These are phyloP conservation scores for Caryopteris hybrid DNA, from an alignment of 305 asterid genomes.

Conservation along the genomic window DNA sequence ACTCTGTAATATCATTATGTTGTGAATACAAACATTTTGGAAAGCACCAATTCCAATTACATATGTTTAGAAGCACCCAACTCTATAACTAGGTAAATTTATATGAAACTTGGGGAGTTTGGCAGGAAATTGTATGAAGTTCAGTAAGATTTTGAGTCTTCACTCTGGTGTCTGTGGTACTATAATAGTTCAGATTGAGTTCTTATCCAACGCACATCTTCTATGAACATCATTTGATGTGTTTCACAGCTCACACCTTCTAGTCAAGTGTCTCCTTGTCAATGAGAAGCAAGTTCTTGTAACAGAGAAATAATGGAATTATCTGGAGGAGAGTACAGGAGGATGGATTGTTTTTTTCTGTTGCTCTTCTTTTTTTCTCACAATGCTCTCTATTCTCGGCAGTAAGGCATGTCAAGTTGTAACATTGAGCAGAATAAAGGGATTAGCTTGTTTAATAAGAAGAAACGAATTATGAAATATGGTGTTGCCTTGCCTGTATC, in stretches of 20 bases:
- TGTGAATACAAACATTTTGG: background rate
- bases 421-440: background rate
- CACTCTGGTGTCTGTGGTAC: background rate
- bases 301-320: background rate
- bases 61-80: background rate
- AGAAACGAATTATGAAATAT: background rate
- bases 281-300: background rate
- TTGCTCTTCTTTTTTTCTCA: background rate
- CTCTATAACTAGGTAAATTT: background rate
- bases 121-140: background rate
- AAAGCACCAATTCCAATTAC: background rate
- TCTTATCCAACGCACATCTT: background rate
- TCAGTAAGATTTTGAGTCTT: background rate
- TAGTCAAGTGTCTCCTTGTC: background rate
- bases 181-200: background rate
- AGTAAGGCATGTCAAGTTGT: background rate
- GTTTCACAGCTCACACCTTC: background rate
- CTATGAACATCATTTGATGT: slow-evolving; percentile 4
- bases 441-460: background rate
- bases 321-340: background rate
- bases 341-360: background rate
- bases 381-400: background rate
- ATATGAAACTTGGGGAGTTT: background rate
- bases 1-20: background rate
- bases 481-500: background rate